Evolutionary conservation across 2,329 filamentous ascomycete species (phyloP), one percentile per base, ranked within the genome.

Genomic region (Dactylellina cionopaga): DNA sequence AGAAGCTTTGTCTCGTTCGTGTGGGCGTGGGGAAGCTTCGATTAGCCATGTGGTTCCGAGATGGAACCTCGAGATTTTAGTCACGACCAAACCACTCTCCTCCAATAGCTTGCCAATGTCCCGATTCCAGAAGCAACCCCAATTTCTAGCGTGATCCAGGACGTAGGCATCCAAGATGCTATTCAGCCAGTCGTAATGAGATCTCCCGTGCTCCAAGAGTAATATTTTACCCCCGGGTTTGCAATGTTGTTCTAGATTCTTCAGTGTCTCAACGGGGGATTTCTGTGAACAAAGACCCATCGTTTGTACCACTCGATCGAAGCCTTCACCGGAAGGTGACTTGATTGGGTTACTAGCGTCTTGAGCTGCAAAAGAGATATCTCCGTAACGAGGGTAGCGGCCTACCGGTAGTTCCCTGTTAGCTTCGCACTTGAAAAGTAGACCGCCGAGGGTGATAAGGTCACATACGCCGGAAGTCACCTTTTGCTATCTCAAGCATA

Each of bases 41-140:
- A 77, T 76, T 75, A 76, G 77, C 70, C 75, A 77, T 17, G 76
- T 77, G 31, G 76, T 77, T 51, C 76, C 76, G 41, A 77, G 75
- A 59, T 77, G 76, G 58, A 76, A 77, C 52, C 76, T 74, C 22
- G 63, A 74, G 47, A 77, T 71, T 69, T 76, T 76, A 37, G 69
- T 68, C n/a, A 77, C 60, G 55, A 73, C 74, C 29, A 77, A 54
- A 25, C 75, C 76, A 47, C 76, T 77, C 56, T 77, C 75, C 63
- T 74, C 74, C 19, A 77, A 44, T 58, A 77, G 62, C 27, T 55
- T 60, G 15, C 75, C 75, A 54, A 77, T 72, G 70, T 77, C 76
- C 49, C 76, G 62, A 59, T 77, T 77, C 76, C 76, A 77, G 75
- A 76, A 77, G 55, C 76, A 77, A n/a, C 76, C 76, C 76, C 76